A percentile compares a stretch with the other conserved stretches of the same genome.
Evolutionary conservation across 176 grass and related monocot species (phyloP).

Genomic region (Eleusine coracana): DNA sequence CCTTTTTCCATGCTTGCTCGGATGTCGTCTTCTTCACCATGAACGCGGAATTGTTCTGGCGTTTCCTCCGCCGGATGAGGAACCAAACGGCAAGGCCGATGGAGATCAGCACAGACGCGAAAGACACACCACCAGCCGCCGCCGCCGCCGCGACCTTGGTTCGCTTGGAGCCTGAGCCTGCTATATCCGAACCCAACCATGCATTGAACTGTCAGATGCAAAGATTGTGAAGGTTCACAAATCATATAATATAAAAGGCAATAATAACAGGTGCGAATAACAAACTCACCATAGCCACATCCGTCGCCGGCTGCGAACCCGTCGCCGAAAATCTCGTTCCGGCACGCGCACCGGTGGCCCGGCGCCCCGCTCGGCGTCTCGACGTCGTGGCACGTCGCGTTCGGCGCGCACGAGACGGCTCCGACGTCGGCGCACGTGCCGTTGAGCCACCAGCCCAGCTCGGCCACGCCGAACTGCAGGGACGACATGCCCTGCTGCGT

Average conservation of each 20-base stretch:
- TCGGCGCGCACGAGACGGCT: slow-evolving; percentile 1
- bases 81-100: neutral
- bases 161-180: no score
- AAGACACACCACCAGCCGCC: neutral
- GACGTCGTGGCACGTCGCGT: slow-evolving; percentile 47
- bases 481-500: neutral
- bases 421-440: slow-evolving; percentile 29
- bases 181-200: no score
- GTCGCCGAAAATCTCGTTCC: slow-evolving; percentile 49
- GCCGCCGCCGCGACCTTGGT: no score
- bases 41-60: neutral
- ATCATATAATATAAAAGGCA: no score
- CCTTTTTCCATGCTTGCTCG: neutral
- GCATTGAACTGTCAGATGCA: no score
- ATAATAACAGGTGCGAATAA: no score
- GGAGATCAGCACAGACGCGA: neutral
- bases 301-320: slow-evolving; percentile 62
- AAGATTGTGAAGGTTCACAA: no score
- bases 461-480: slow-evolving; percentile 41
- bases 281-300: slow-evolving; percentile 27
- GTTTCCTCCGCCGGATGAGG: neutral
- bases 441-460: slow-evolving; percentile 75
- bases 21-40: neutral
- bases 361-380: rapidly evolving
- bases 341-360: slow-evolving; percentile 48